Conservation (phyloP, 1,284 basidiomycete species). For the Cutaneotrichosporon sp. region DNA sequence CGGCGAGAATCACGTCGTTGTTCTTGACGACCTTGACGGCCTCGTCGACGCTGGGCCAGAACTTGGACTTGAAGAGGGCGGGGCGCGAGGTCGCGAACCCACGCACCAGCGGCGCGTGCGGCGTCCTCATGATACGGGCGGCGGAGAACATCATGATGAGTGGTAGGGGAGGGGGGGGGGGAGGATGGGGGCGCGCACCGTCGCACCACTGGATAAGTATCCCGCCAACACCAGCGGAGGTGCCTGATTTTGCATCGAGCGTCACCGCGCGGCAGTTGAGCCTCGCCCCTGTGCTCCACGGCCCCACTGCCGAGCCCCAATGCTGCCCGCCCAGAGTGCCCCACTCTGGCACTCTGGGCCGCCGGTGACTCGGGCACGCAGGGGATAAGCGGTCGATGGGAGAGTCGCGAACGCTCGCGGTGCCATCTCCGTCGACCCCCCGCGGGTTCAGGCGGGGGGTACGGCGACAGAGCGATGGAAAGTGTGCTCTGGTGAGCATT, state of each 20-base stretch:
- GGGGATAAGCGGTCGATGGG: neutral
- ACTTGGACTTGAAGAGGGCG: constrained; percentile 7
- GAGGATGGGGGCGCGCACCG: neutral
- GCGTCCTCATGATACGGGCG: constrained; percentile 5
- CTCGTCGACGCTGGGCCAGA: constrained; percentile 17
- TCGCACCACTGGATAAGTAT: neutral
- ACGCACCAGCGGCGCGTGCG: constrained; percentile 6
- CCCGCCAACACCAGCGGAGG: neutral
- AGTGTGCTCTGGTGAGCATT: neutral
- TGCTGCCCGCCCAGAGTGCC: neutral
- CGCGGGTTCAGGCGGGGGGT: constrained; percentile 8
- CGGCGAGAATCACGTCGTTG: constrained; percentile 43
- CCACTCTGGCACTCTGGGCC: too few relatives aligned
- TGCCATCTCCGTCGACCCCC: neutral
- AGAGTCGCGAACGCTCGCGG: neutral
- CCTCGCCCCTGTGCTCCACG: neutral
- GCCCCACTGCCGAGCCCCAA: neutral
- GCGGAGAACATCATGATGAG: constrained; percentile 2
- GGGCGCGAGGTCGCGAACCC: constrained; percentile 11
- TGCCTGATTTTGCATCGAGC: neutral
- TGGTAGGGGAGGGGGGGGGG: too few relatives aligned
- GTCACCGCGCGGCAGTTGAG: too few relatives aligned
- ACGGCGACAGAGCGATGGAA: neutral
- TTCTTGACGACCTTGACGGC: constrained; percentile 42
- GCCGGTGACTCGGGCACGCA: neutral